Base-by-base conservation (phyloP, 495 filamentous ascomycete genomes). In the Aspergillus affinis region DNA sequence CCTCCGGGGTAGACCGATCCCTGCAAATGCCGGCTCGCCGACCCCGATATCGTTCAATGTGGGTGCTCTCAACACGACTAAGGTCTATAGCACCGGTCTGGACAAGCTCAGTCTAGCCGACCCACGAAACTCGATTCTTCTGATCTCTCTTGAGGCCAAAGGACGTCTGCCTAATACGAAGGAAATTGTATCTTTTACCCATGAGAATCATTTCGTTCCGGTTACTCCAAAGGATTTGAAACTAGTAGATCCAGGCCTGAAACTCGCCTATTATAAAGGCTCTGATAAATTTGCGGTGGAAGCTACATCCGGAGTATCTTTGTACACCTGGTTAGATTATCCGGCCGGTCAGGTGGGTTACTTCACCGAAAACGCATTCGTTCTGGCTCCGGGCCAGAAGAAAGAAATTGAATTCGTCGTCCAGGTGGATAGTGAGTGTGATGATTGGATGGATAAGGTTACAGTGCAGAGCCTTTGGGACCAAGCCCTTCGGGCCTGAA, bases 271-370 rank as follows among this genome's bases (percentile, higher is more conserved):
- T 55, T 68, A 80, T 54, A 61, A 57, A 0, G 18, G 47, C 0
- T 68, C 66, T 0, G 62, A 67, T 7, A 75, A 70, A 7, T 88
- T 89, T 61, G 82, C 80, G 0, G 80, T 89, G 1, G 72, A 81
- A 50, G 85, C 87, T 0, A 81, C 76, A 41, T 78, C 62, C 26
- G 86, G 82, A 0, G 77, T 86, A 0, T 85, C 87, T 0, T 76
- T 86, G 12, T 89, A 86, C 76, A 87, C 86, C 4, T 90, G 87
- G 87, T 72, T 90, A 3, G 84, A 84, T 58, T 78, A 87, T 53
- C 82, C 82, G 1, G 75, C 79, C 7, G 86, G 81, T 0, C 73
- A 81, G 15, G 73, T 88, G 19, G 75, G 85, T 0, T 81, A 82
- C 57, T 89, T 89, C 62, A 80, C 86, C 17, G 72, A 81, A 3